These are phyloP conservation scores for Trichoderma endophyticum DNA, from an alignment of 2,329 filamentous ascomycete genomes.

Conservation along the genomic window DNA sequence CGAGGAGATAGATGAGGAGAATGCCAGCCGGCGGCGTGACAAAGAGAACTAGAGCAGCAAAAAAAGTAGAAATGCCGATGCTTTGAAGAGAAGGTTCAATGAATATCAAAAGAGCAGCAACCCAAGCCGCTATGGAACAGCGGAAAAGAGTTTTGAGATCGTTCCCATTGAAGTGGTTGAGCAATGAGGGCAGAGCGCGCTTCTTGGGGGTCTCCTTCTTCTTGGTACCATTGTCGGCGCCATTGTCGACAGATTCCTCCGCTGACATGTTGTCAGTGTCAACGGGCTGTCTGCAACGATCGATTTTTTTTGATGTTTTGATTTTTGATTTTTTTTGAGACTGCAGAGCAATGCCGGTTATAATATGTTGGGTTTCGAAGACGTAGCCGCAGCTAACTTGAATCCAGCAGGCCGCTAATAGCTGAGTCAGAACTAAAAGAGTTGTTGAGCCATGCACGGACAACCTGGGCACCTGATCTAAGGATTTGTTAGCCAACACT, in stretches of 20 bases:
- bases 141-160: constrained; percentile 47
- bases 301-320: too few species aligned
- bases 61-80: constrained; percentile 45
- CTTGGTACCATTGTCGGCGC: not conserved
- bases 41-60: constrained; percentile 40
- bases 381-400: not conserved
- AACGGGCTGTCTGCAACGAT: not conserved
- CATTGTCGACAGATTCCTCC: not conserved
- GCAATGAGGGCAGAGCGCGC: constrained; percentile 31
- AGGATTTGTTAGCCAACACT: not conserved
- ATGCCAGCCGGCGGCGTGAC: constrained; percentile 46
- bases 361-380: not conserved
- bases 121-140: constrained; percentile 46
- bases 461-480: not conserved
- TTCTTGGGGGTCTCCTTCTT: not conserved
- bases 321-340: not conserved
- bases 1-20: constrained; percentile 44
- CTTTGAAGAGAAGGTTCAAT: constrained; percentile 40
- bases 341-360: not conserved
- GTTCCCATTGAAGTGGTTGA: constrained; percentile 45
- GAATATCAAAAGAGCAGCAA: constrained; percentile 44
- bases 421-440: not conserved
- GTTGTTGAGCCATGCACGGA: not conserved
- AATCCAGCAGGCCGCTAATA: not conserved
- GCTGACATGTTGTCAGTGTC: not conserved